A percentile compares a stretch with the other conserved stretches of the same genome.
These are phyloP conservation scores for Picochlorum sp. DNA, from an alignment of 139 green algal genomes.

Conservation along the genomic window DNA sequence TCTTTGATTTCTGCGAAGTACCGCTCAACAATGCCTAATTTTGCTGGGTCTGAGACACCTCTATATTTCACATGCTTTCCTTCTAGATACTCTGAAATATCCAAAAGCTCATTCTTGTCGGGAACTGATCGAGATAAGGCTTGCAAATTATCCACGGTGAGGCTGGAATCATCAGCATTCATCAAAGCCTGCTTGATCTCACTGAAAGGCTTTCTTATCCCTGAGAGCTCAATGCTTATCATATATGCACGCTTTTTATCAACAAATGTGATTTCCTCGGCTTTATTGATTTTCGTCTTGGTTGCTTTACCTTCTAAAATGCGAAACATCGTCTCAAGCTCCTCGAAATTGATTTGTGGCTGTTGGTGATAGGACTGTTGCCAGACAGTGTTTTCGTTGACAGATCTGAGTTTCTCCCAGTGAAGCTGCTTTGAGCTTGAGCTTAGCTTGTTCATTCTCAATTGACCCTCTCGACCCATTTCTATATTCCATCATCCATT, in stretches of 20 bases:
- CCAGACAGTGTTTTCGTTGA: slow-evolving; percentile 56
- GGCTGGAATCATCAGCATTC: slow-evolving; percentile 45
- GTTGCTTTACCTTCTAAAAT: slow-evolving; percentile 17
- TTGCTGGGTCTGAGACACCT: slow-evolving; percentile 32
- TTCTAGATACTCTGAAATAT: slow-evolving; percentile 47
- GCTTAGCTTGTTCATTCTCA: background rate
- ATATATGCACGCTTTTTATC: slow-evolving; percentile 73
- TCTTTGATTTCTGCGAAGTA: slow-evolving; percentile 73
- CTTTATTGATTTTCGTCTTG: slow-evolving; percentile 8
- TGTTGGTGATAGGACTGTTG: slow-evolving; percentile 14
- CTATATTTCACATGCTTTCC: slow-evolving; percentile 49
- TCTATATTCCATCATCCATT: background rate
- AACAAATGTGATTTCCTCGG: slow-evolving; percentile 48
- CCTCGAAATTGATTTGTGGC: slow-evolving; percentile 37
- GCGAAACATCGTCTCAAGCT: slow-evolving; percentile 60
- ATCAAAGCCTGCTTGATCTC: slow-evolving; percentile 54
- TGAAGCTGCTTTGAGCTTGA: slow-evolving; percentile 74
- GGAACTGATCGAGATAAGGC: slow-evolving; percentile 52
- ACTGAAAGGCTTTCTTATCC: slow-evolving; percentile 50
- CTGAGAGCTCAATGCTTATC: slow-evolving; percentile 72
- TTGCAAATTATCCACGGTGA: slow-evolving; percentile 57
- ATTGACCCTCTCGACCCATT: background rate
- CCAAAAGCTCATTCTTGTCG: slow-evolving; percentile 40
- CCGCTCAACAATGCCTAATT: slow-evolving; percentile 64
- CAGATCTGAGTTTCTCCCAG: slow-evolving; percentile 69